These are phyloP conservation scores for Beta vulgaris DNA, from an alignment of 148 eudicot genomes.

Conservation along the genomic window DNA sequence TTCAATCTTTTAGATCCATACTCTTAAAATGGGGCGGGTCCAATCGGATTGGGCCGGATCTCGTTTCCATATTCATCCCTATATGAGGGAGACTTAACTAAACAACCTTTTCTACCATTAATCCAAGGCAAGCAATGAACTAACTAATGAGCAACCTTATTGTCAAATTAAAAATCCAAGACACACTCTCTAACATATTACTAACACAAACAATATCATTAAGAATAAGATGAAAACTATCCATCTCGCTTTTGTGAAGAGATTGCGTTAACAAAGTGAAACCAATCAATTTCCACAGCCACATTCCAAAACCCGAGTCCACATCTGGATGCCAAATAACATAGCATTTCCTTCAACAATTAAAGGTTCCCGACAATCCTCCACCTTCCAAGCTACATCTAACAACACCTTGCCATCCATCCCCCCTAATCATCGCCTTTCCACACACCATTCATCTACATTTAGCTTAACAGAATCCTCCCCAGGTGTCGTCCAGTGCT, in stretches of 20 bases:
- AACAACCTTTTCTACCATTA: not conserved
- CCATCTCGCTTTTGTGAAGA: not conserved
- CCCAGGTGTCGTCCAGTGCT: too few species aligned
- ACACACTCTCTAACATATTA: too few species aligned
- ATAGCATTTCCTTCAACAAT: not conserved
- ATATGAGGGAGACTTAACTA: not conserved
- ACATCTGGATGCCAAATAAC: not conserved
- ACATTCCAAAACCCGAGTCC: not conserved
- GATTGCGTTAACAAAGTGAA: not conserved
- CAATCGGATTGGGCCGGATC: too few species aligned
- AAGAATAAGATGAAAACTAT: not conserved
- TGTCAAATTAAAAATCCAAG: not conserved
- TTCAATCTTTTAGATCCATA: too few species aligned
- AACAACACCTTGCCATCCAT: not conserved
- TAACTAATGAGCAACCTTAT: not conserved
- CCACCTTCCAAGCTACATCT: not conserved
- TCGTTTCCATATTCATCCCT: too few species aligned
- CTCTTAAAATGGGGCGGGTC: too few species aligned
- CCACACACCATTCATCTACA: not conserved
- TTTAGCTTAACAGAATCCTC: not conserved
- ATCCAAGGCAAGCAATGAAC: not conserved
- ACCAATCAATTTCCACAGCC: not conserved
- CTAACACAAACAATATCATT: not conserved
- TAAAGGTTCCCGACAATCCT: not conserved
- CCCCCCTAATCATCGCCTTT: not conserved